Percentiles rank a stretch among this genome's conserved stretches.
Conservation (phyloP, 768 basidiomycete species). For the Naganishia vaughanmartiniae region DNA sequence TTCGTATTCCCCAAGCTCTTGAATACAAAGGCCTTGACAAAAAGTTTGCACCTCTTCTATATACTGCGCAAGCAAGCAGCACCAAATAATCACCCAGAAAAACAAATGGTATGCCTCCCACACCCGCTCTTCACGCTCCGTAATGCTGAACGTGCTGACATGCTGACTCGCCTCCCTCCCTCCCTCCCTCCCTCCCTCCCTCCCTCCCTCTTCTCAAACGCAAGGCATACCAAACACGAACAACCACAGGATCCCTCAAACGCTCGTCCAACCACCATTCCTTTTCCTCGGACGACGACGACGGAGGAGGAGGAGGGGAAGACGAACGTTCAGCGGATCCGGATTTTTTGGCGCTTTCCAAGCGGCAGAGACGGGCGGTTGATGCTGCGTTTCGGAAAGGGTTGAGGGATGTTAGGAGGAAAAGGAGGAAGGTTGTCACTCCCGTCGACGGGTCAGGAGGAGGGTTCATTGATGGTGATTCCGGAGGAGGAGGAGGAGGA, state of each 20-base stretch:
- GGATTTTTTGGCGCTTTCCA: slow-evolving; percentile 43
- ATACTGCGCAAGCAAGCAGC: too few species aligned
- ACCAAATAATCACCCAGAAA: too few species aligned
- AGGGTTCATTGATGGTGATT: background rate
- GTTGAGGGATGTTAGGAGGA: slow-evolving; percentile 35
- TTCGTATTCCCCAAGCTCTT: too few species aligned
- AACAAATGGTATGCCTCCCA: too few species aligned
- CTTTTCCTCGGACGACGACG: slow-evolving; percentile 22
- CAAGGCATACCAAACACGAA: slow-evolving; percentile 3
- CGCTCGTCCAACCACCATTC: background rate
- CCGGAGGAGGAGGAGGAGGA: slow-evolving; percentile 19
- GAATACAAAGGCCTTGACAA: too few species aligned
- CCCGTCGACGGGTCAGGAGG: background rate
- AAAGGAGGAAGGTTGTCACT: slow-evolving; percentile 13
- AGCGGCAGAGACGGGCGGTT: slow-evolving; percentile 36
- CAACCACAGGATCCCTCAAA: slow-evolving; percentile 2
- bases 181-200: background rate
- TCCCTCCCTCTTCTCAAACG: background rate
- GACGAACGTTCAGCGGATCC: slow-evolving; percentile 33
- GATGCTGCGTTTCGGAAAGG: slow-evolving; percentile 46
- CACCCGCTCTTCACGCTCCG: too few species aligned
- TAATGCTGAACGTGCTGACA: too few species aligned
- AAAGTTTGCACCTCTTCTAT: too few species aligned
- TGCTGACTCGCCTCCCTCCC: too few species aligned
- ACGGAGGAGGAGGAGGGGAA: background rate